phyloP scores from a whole-genome alignment of 352 stramenopile species.

The Pythium phragmitis region DNA sequence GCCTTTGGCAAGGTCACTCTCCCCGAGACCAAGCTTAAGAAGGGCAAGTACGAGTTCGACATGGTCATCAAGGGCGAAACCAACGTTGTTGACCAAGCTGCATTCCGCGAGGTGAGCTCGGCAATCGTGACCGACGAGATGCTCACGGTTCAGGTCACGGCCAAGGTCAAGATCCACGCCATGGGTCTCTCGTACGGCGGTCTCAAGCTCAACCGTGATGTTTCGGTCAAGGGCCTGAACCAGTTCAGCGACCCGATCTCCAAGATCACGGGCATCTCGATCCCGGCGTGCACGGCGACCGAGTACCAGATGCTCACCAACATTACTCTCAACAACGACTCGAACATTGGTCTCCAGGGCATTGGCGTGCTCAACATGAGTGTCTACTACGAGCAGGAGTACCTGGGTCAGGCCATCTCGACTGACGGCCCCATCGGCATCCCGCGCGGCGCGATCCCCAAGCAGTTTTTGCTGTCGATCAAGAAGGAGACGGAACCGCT shows the following conservation, averaged over 20 bases:
- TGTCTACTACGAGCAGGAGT: slow-evolving; percentile 60
- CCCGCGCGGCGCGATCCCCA: slow-evolving; percentile 17
- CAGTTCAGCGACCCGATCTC: slow-evolving; percentile 48
- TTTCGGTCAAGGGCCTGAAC: slow-evolving; percentile 51
- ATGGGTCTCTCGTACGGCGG: slow-evolving; percentile 50
- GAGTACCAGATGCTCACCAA: slow-evolving; percentile 61
- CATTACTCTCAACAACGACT: slow-evolving; percentile 52
- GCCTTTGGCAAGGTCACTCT: slow-evolving; percentile 50
- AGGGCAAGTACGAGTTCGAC: slow-evolving; percentile 59
- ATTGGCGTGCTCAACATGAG: slow-evolving; percentile 69
- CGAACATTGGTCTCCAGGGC: slow-evolving; percentile 48
- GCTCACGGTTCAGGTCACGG: slow-evolving; percentile 39
- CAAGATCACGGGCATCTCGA: slow-evolving; percentile 57
- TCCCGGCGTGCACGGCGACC: slow-evolving; percentile 38
- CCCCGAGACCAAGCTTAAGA: slow-evolving; percentile 54
- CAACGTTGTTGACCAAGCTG: slow-evolving; percentile 36
- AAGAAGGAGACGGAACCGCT: slow-evolving; percentile 18
- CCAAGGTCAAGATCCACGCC: slow-evolving; percentile 47
- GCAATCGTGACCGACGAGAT: slow-evolving; percentile 38
- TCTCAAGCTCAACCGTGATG: slow-evolving; percentile 41
- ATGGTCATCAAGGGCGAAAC: slow-evolving; percentile 41
- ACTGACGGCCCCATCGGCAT: slow-evolving; percentile 19
- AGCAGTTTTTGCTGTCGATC: slow-evolving; percentile 24
- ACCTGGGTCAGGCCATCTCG: slow-evolving; percentile 53
- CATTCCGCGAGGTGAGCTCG: slow-evolving; percentile 48